phyloP scores from a whole-genome alignment of 306 rosid genomes.

The Prunus dulcis region DNA sequence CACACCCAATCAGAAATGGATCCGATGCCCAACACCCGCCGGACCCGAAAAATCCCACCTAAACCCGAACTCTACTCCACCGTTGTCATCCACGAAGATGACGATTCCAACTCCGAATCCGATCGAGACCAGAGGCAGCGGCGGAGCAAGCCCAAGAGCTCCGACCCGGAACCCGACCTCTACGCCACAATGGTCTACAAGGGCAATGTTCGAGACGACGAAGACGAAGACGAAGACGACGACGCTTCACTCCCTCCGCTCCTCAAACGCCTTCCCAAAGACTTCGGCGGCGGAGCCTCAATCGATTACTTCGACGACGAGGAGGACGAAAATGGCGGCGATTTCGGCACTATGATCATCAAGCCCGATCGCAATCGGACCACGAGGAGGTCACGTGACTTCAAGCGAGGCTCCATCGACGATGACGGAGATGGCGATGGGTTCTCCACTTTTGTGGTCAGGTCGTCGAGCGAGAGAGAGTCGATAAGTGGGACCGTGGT shows the following conservation, averaged over 20 bases:
- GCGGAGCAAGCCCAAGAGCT: conserved; percentile 23
- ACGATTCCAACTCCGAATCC: conserved; percentile 29
- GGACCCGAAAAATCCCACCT: conserved; percentile 44
- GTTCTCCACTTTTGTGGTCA: conserved; percentile 74
- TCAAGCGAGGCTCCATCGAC: conserved; percentile 24
- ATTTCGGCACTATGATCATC: conserved; percentile 74
- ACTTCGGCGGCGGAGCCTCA: conserved; percentile 90
- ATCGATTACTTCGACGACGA: conserved; percentile 67
- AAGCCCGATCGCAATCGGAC: conserved; percentile 51
- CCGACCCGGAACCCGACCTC: conserved; percentile 42
- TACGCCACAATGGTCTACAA: conserved; percentile 79
- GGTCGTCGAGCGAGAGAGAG: conserved; percentile 58
- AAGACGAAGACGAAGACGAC: conserved; percentile 60
- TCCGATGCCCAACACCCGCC: conserved; percentile 39
- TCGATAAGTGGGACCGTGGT: conserved; percentile 62
- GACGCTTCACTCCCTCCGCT: conserved; percentile 92
- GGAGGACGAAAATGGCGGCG: conserved; percentile 46
- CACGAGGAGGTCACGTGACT: conserved; percentile 38
- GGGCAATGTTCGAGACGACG: conserved; percentile 41
- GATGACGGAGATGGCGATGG: conserved; percentile 45
- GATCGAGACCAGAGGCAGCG: conserved; percentile 16
- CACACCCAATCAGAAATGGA: conserved; percentile 43
- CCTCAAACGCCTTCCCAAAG: conserved; percentile 85
- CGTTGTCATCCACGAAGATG: conserved; percentile 62
- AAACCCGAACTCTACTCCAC: conserved; percentile 72